These are phyloP conservation scores for Daldinia vernicosa DNA, from an alignment of 495 filamentous ascomycete species.

Conservation along the genomic window DNA sequence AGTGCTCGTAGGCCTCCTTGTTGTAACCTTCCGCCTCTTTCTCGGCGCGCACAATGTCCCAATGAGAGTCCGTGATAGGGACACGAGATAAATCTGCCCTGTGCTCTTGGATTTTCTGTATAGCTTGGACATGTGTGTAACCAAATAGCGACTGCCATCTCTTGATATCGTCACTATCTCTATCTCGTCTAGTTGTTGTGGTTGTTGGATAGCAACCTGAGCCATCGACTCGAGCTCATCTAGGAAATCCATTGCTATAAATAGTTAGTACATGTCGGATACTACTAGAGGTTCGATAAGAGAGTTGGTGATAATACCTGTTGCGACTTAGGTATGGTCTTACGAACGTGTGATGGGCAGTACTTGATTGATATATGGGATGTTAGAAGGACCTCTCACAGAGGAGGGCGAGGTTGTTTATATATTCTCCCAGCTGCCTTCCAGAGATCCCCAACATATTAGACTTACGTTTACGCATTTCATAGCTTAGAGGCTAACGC, in stretches of 20 bases:
- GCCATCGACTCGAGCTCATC: not conserved
- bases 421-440: too few species aligned
- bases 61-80: not conserved
- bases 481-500: too few species aligned
- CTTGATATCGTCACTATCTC: not conserved
- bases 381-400: too few species aligned
- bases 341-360: too few species aligned
- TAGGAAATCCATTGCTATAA: not conserved
- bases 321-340: too few species aligned
- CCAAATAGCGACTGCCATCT: not conserved
- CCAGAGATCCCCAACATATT: too few species aligned
- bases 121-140: not conserved
- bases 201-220: not conserved
- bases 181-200: not conserved
- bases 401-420: too few species aligned
- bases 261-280: too few species aligned
- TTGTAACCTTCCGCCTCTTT: not conserved
- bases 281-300: too few species aligned
- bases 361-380: too few species aligned
- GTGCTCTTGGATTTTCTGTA: not conserved
- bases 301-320: too few species aligned
- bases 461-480: too few species aligned
- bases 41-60: not conserved
- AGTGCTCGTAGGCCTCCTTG: constrained; percentile 1
- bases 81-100: not conserved